A percentile compares a stretch with the other conserved stretches of the same genome.
Conservation (phyloP, 139 green algal genomes). For the Chara braunii region DNA sequence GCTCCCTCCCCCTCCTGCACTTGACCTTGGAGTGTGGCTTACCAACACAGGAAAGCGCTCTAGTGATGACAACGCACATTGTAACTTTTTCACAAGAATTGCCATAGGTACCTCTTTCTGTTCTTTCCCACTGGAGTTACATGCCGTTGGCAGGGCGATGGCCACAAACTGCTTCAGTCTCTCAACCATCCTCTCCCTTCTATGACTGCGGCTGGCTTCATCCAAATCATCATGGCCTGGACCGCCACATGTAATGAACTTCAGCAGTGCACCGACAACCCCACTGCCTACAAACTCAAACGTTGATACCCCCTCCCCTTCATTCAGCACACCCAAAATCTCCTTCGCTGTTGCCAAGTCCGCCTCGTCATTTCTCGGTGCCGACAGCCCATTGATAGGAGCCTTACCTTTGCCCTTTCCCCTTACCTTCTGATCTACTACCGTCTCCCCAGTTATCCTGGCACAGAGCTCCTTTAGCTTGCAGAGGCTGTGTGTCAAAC, state of each 20-base stretch:
- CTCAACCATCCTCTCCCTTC: constrained; percentile 30
- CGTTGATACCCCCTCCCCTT: constrained; percentile 55
- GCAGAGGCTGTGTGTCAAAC: constrained; percentile 45
- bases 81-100: constrained; percentile 69
- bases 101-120: constrained; percentile 42
- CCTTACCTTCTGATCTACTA: neutral
- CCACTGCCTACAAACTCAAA: constrained; percentile 88
- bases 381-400: too few relatives aligned
- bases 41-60: constrained; percentile 71
- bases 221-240: constrained; percentile 1
- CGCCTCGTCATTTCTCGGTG: too few relatives aligned
- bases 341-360: neutral
- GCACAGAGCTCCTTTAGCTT: constrained; percentile 47
- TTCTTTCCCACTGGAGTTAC: constrained; percentile 22
- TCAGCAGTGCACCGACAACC: constrained; percentile 52
- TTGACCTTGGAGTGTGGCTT: constrained; percentile 7
- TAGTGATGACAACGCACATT: constrained; percentile 55
- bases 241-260: constrained; percentile 64
- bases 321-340: constrained; percentile 12
- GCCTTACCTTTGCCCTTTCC: neutral
- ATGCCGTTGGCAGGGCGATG: constrained; percentile 18
- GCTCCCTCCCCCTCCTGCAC: neutral
- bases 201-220: neutral
- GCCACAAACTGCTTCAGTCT: constrained; percentile 51
- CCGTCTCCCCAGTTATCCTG: neutral